Percentiles rank a stretch among this genome's conserved stretches.
phyloP scores from a whole-genome alignment of 805 yeast genomes.

The Isabelozyma heimii region DNA sequence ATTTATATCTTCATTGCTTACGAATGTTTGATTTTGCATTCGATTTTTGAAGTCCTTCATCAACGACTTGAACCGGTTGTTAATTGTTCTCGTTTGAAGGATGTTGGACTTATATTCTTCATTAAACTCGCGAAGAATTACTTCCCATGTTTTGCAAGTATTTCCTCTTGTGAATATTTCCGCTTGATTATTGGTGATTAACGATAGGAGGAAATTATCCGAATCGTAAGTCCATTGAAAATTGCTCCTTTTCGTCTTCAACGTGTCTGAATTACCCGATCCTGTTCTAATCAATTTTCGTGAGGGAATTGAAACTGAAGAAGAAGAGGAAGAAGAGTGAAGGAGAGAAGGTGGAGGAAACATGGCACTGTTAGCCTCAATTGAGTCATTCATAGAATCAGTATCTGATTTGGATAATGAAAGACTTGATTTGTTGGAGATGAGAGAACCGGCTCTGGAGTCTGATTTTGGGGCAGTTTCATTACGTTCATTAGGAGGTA shows the following conservation, averaged over 20 bases:
- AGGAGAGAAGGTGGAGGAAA: background rate
- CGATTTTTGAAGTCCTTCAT: constrained; percentile 17
- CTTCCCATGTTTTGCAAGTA: constrained; percentile 24
- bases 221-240: constrained; percentile 24
- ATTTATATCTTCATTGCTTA: constrained; percentile 2
- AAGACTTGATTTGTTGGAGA: background rate
- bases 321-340: background rate
- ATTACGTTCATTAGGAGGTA: background rate
- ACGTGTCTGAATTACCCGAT: background rate
- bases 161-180: constrained; percentile 24
- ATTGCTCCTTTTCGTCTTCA: constrained; percentile 8
- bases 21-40: constrained; percentile 1
- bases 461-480: background rate
- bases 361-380: background rate
- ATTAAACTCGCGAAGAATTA: constrained; percentile 20
- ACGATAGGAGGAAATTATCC: constrained; percentile 16
- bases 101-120: constrained; percentile 11
- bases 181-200: constrained; percentile 15
- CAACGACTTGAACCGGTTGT: constrained; percentile 19
- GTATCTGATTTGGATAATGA: background rate
- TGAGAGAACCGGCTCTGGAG: background rate
- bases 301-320: background rate
- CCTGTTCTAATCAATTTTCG: background rate
- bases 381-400: background rate
- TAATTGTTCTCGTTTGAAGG: constrained; percentile 23